A percentile compares a stretch with the other conserved stretches of the same genome.
phyloP scores from a whole-genome alignment of 805 yeast species.

The Zygoascus biomembranicola region DNA sequence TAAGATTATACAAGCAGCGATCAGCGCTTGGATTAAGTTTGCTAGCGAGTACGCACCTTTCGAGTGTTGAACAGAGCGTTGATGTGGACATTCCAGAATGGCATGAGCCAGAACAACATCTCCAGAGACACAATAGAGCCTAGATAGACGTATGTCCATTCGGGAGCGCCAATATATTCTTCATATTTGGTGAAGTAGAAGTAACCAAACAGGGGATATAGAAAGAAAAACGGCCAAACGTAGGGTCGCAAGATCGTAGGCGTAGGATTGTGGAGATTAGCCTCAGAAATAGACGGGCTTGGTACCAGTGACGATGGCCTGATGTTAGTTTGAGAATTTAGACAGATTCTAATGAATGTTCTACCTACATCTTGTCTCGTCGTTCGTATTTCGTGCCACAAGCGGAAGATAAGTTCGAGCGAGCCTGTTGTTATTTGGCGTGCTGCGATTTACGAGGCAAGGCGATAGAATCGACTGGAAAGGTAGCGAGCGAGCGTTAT shows the following conservation, averaged over 20 bases:
- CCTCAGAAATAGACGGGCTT: conserved; percentile 61
- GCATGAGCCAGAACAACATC: conserved; percentile 72
- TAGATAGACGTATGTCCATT: conserved; percentile 90
- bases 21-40: not conserved
- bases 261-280: conserved; percentile 69
- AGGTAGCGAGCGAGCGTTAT: not conserved
- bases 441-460: not conserved
- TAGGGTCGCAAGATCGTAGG: conserved; percentile 58
- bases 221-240: conserved; percentile 63
- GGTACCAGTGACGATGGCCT: conserved; percentile 39
- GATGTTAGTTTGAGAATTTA: not conserved
- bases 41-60: conserved; percentile 9
- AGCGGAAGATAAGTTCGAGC: not conserved
- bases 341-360: not conserved
- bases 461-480: not conserved
- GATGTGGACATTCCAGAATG: conserved; percentile 83
- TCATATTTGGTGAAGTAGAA: conserved; percentile 67
- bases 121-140: conserved; percentile 69
- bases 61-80: conserved; percentile 62
- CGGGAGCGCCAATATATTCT: conserved; percentile 73
- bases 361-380: not conserved
- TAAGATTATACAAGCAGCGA: not conserved
- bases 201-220: conserved; percentile 68
- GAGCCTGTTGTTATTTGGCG: not conserved
- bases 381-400: not conserved